Base-by-base conservation (phyloP, 352 stramenopile genomes). In the Pythium sp. region DNA sequence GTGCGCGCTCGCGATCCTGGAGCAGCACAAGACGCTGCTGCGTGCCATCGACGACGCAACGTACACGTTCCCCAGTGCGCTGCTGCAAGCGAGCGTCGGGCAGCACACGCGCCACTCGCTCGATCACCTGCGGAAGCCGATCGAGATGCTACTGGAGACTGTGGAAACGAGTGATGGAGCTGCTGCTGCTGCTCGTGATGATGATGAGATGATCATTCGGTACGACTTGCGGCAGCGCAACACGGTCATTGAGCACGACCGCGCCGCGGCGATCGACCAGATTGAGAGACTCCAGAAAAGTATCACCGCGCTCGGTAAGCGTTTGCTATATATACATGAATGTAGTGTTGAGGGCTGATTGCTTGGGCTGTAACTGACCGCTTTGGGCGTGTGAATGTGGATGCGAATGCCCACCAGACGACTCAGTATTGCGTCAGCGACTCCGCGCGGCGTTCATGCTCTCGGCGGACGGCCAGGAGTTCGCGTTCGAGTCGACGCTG, bases 21-120 rank as follows among this genome's bases (percentile, higher is more conserved):
- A 75, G 22, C 84, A 95, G 67, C 84, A 95, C 70, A 78, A 73
- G 32, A 59, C 58, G 38, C 81, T 95, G 24, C 69, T 95, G 1
- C 12, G 55, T 26, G 51, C 63, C 15, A 43, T 95, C 32, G 70
- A 84, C 49, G 79, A 93, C 60, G 66, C 68, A 12, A 70, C 81
- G 34, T 95, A 94, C 76, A 77, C 67, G 24, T 95, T 91, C 58
- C 62, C 77, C 60, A 93, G 86, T 58, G 72, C 85, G 20, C 70
- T 93, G 11, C 22, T 93, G 46, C 72, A 87, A 54, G 83, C 72
- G 14, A 84, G 81, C 7, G 71, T 93, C 7, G 88, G 84, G 0
- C 81, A 90, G 64, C 88, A 95, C 72, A 87, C 84, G 34, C 86
- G 88, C 41, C 88, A 95, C 69, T 85, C 86, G 32, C 76, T 95